Percentiles rank a stretch among this genome's conserved stretches.
Evolutionary conservation across 805 yeast genomes (phyloP).

Genomic region (Alloascoidea africana): DNA sequence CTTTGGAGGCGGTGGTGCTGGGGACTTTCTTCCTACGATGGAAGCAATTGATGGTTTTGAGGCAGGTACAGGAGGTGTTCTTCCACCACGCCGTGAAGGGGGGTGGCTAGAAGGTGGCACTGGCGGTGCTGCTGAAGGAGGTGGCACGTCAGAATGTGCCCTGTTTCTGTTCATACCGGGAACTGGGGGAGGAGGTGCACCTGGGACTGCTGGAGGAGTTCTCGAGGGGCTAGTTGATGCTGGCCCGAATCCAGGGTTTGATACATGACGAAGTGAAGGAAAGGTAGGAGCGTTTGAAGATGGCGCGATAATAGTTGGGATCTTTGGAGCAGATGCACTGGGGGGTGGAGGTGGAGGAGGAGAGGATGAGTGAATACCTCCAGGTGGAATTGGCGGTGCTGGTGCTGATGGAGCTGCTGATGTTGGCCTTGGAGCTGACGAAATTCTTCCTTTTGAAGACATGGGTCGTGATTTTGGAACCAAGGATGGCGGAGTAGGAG

Average conservation of each 20-base stretch:
- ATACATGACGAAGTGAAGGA: too few species aligned
- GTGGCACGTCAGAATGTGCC: too few species aligned
- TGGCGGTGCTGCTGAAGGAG: not conserved
- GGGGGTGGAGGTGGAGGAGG: conserved; percentile 4
- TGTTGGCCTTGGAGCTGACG: not conserved
- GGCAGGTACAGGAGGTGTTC: not conserved
- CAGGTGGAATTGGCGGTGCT: conserved; percentile 7
- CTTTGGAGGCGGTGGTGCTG: conserved; percentile 1
- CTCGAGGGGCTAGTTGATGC: too few species aligned
- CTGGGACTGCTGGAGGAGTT: too few species aligned
- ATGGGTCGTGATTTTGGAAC: conserved; percentile 4
- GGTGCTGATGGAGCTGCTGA: conserved; percentile 3
- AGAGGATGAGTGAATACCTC: conserved; percentile 7
- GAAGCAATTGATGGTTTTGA: conserved; percentile 1
- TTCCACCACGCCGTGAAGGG: too few species aligned
- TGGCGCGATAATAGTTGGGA: not conserved
- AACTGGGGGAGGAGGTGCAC: too few species aligned
- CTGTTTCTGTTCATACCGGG: too few species aligned
- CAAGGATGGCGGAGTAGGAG: not conserved
- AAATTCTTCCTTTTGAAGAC: conserved; percentile 3
- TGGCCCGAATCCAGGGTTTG: too few species aligned
- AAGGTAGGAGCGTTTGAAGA: too few species aligned
- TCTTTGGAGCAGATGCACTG: conserved; percentile 5
- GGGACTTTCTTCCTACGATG: not conserved
- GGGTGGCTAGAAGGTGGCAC: too few species aligned